Conservation (phyloP, 192 early-diverging fungal genomes). For the Chytriomyces sp. region DNA sequence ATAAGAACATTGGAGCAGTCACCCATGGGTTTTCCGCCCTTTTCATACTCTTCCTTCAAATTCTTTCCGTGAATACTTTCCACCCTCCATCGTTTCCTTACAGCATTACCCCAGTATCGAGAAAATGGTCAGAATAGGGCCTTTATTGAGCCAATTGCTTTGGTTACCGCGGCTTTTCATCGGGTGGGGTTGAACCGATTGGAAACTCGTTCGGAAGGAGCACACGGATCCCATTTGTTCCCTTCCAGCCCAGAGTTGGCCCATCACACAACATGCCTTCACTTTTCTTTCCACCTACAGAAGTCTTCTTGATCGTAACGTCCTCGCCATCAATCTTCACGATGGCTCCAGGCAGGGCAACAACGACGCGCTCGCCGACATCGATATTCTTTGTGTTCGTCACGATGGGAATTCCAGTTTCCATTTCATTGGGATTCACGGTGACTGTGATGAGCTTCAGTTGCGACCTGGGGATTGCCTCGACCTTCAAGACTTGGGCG, state of each 20-base stretch:
- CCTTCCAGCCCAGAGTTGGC: slow-evolving; percentile 27
- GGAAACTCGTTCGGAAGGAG: slow-evolving; percentile 4
- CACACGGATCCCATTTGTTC: slow-evolving; percentile 17
- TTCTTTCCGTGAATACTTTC: no score
- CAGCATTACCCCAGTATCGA: no score
- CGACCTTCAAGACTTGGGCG: slow-evolving; percentile 12
- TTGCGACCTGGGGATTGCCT: slow-evolving; percentile 16
- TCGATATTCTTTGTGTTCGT: slow-evolving; percentile 29
- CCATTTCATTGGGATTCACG: not conserved
- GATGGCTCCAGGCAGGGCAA: slow-evolving; percentile 10
- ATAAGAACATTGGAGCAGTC: no score
- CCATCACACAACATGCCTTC: slow-evolving; percentile 30
- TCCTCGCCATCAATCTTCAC: slow-evolving; percentile 23
- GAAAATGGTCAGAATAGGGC: no score
- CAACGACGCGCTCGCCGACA: slow-evolving; percentile 3
- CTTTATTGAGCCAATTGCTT: no score
- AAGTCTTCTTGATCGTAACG: slow-evolving; percentile 7
- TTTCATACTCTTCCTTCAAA: no score
- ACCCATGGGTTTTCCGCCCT: no score
- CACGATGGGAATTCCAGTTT: slow-evolving; percentile 7
- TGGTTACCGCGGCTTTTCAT: slow-evolving; percentile 25
- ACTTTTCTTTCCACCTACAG: slow-evolving; percentile 9
- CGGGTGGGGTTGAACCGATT: slow-evolving; percentile 20
- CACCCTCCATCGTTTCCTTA: no score
- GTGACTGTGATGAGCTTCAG: not conserved